A percentile compares a stretch with the other conserved stretches of the same genome.
Conservation (phyloP, 140 eudicot species). For the Bidens hawaiensis region DNA sequence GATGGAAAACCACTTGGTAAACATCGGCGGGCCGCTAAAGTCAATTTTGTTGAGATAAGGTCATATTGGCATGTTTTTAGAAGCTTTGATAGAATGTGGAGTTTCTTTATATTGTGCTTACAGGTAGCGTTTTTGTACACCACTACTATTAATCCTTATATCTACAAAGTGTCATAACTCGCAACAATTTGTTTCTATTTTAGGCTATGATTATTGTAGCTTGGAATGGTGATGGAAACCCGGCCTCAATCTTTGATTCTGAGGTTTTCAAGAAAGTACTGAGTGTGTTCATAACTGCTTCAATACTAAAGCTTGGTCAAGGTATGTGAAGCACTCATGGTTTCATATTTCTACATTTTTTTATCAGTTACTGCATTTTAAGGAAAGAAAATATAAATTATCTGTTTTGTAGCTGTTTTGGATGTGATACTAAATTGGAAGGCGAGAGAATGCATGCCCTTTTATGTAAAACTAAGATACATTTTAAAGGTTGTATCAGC, state of each 20-base stretch:
- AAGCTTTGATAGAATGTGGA: constrained; percentile 99
- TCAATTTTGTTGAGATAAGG: constrained; percentile 93
- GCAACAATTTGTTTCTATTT: constrained; percentile 13
- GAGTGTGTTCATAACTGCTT: constrained; percentile 93
- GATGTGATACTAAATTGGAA: constrained; percentile 86
- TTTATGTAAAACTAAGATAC: constrained; percentile 79
- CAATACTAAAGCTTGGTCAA: constrained; percentile 88
- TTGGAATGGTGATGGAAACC: constrained; percentile 86
- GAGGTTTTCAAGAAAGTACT: constrained; percentile 75
- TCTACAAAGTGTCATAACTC: background rate
- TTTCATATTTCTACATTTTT: background rate
- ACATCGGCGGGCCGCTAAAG: constrained; percentile 87
- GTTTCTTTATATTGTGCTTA: constrained; percentile 85
- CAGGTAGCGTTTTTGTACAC: constrained; percentile 47
- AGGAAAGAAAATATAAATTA: background rate
- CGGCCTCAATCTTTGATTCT: constrained; percentile 47
- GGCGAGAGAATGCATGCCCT: constrained; percentile 86
- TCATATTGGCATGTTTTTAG: constrained; percentile 95
- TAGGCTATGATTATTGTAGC: constrained; percentile 98
- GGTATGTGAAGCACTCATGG: constrained; percentile 29
- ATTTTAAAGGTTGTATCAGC: constrained; percentile 80
- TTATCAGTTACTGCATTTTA: background rate
- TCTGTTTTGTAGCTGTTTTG: constrained; percentile 63
- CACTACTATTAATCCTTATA: background rate
- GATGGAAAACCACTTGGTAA: constrained; percentile 54